Evolutionary conservation across 2,329 filamentous ascomycete genomes (phyloP), one percentile per base, ranked within the genome.

Genomic region (Trichoderma citrinoviride): DNA sequence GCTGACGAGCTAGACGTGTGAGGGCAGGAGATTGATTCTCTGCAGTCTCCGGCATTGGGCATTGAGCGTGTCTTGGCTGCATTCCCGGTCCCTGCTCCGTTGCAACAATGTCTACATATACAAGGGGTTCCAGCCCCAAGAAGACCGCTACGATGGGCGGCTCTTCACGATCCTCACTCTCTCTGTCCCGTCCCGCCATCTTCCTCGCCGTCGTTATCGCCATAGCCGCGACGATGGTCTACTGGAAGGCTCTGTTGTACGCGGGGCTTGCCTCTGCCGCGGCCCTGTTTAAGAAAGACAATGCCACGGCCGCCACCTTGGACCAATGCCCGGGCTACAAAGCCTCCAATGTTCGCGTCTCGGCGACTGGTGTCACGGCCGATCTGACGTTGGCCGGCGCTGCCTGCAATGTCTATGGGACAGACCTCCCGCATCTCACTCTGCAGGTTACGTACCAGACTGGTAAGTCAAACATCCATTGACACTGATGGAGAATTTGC

Each of bases 381-480:
- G 83, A 90, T 68, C 80, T 96, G 54, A 82, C 77, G 3, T 82
- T 96, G 12, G 89, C 89, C 7, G 91, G 91, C 0, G 71, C 80
- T 10, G 81, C 88, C 6, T 95, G 92, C 79, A 90, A 94, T 75
- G 84, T 87, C 23, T 96, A 94, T 68, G 92, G 92, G 0, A 89
- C 83, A 7, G 92, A 96, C 72, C 79, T 96, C 29, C 81, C 87
- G 25, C 79, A 83, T 5, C 78, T 96, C 55, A 83, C 82, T 41
- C 78, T 96, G 37, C 83, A 85, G 3, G 88, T 95, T 14, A 72
- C 73, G 4, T 76, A 77, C 43, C 73, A 77, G 47, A 73, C 71
- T 19, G 65, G 73, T 73, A 54, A 63, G 71, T 65, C 5, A 12
- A 37, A 19, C 17, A 33, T 33, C 8, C 17, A 17, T 12, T 12